phyloP scores from a whole-genome alignment of 192 early-diverging fungal species.

The Mortierella claussenii region DNA sequence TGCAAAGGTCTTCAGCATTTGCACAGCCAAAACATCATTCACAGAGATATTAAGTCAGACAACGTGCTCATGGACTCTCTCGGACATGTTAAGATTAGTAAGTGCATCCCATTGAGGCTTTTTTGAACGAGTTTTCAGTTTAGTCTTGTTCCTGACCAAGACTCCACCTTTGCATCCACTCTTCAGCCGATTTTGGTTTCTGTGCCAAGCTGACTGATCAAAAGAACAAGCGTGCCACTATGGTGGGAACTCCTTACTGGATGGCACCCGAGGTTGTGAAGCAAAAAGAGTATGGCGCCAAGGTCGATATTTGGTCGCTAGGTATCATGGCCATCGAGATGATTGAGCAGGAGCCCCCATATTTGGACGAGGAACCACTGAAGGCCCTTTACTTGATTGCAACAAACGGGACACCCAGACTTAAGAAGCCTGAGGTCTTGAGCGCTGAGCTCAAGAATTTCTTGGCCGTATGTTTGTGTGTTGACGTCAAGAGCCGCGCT shows the following conservation, averaged over 20 bases:
- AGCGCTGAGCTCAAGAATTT: slow-evolving; percentile 87
- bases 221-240: slow-evolving; percentile 87
- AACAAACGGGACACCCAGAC: slow-evolving; percentile 94
- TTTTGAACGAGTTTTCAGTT: too few relatives aligned
- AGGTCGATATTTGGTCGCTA: slow-evolving; percentile 92
- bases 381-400: slow-evolving; percentile 96
- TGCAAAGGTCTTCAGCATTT: slow-evolving; percentile 84
- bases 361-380: slow-evolving; percentile 94
- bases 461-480: slow-evolving; percentile 87
- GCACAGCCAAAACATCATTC: slow-evolving; percentile 87
- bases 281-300: slow-evolving; percentile 81
- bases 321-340: slow-evolving; percentile 99
- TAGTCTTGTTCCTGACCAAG: not conserved
- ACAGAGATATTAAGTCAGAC: slow-evolving; percentile 92
- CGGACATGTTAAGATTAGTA: slow-evolving; percentile 86
- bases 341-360: slow-evolving; percentile 97
- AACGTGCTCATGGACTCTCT: slow-evolving; percentile 86
- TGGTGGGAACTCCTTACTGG: slow-evolving; percentile 94
- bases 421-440: slow-evolving; percentile 89
- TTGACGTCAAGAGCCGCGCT: slow-evolving; percentile 87
- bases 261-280: slow-evolving; percentile 90
- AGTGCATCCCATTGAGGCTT: too few relatives aligned
- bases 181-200: slow-evolving; percentile 86
- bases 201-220: slow-evolving; percentile 89
- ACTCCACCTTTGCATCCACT: not conserved